Evolutionary conservation across 495 filamentous ascomycete genomes (phyloP).

Genomic region (Eremomyces bilateralis): DNA sequence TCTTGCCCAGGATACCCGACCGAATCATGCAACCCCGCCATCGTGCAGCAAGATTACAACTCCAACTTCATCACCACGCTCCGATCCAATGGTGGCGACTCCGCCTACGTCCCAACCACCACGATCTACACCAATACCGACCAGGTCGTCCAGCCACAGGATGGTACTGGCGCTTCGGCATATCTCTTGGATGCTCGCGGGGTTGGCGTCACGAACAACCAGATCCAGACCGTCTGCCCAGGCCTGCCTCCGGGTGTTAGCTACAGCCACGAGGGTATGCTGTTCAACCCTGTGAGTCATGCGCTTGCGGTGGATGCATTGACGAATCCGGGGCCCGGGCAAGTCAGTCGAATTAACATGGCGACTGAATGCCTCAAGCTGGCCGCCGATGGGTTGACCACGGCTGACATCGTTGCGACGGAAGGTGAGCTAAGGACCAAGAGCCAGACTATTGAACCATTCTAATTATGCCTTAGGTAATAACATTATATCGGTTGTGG

Average conservation of each 20-base stretch:
- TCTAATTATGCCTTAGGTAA: constrained; percentile 1
- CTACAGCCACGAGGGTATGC: constrained; percentile 14
- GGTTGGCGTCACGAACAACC: constrained; percentile 26
- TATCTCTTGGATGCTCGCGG: constrained; percentile 16
- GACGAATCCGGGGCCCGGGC: constrained; percentile 19
- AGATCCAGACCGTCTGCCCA: constrained; percentile 21
- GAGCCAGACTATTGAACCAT: neutral
- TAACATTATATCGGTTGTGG: constrained; percentile 4
- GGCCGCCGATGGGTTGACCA: constrained; percentile 15
- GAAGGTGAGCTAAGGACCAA: constrained; percentile 11
- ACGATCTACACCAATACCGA: constrained; percentile 23
- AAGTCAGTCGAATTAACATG: constrained; percentile 14
- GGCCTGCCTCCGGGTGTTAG: neutral
- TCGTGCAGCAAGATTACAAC: constrained; percentile 25
- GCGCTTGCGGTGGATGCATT: constrained; percentile 24
- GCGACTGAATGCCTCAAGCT: constrained; percentile 14
- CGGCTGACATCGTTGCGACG: constrained; percentile 20
- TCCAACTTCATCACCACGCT: constrained; percentile 20
- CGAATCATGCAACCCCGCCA: constrained; percentile 13
- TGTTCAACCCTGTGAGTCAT: constrained; percentile 24
- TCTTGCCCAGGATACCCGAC: too few relatives aligned
- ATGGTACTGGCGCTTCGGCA: constrained; percentile 23
- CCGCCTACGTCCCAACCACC: constrained; percentile 29
- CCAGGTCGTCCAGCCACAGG: constrained; percentile 25
- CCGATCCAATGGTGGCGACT: constrained; percentile 21